Evolutionary conservation across 805 yeast species (phyloP).

Genomic region (Tetrapisispora namnaoensis): DNA sequence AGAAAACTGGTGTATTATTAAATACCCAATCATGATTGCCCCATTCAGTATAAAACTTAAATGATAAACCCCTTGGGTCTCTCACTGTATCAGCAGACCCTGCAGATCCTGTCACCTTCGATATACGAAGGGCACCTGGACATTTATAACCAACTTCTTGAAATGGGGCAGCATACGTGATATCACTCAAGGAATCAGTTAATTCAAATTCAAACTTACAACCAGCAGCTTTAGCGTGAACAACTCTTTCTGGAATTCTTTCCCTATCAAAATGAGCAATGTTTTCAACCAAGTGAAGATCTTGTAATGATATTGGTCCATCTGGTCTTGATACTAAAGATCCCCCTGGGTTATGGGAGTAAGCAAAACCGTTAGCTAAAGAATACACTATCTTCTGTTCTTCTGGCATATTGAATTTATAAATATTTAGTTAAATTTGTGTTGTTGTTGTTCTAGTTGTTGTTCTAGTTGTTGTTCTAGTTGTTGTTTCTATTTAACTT

Average conservation of each 20-base stretch:
- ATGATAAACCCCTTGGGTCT: constrained; percentile 81
- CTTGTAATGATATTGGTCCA: constrained; percentile 53
- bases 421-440: background rate
- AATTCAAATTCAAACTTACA: constrained; percentile 50
- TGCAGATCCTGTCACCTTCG: constrained; percentile 79
- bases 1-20: constrained; percentile 80
- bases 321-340: constrained; percentile 43
- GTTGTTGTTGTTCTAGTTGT: too few species aligned
- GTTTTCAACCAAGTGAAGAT: constrained; percentile 45
- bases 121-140: constrained; percentile 41
- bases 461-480: too few species aligned
- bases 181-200: constrained; percentile 47
- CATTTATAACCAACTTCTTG: constrained; percentile 34
- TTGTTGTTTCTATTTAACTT: too few species aligned
- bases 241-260: constrained; percentile 58
- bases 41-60: constrained; percentile 73
- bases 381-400: constrained; percentile 24
- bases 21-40: constrained; percentile 79
- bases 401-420: constrained; percentile 2
- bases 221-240: constrained; percentile 60
- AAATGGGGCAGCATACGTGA: constrained; percentile 37
- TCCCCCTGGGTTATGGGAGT: constrained; percentile 43
- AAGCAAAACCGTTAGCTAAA: constrained; percentile 47
- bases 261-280: constrained; percentile 55
- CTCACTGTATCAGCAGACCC: constrained; percentile 79